Base-by-base conservation (phyloP, 805 yeast genomes). In the Kodamaea kakaduensis region DNA sequence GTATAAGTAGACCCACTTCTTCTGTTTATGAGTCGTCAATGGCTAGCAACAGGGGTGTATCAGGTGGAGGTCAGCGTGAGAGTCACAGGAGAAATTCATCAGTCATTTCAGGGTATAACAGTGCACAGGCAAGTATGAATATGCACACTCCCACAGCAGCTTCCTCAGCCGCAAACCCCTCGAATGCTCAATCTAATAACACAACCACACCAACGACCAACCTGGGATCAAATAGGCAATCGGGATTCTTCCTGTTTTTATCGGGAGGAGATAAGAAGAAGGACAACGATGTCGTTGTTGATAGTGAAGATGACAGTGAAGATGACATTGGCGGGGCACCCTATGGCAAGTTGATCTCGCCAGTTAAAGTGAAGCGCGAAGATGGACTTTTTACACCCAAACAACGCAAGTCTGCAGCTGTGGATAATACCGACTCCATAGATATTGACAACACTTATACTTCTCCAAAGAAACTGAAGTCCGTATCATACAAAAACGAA, bases 181-280 rank as follows among this genome's bases (percentile, higher is more conserved):
- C 19, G 5, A 24, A 26, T 20, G 18, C 25, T 12, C 8, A 7
- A 16, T 20, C 32, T 10, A 21, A 30, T 13, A 20, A 7, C n/a
- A 20, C 32, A 12, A 9, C 18, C 18, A 26, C 32, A 3, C 13
- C 34, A 5, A 20, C 29, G 3, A 27, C 32, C 10, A 27, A 23
- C 22, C 14, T 22, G 3, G 30, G 17, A 6, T 32, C 34, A 16
- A 31, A 31, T 20, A 70, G 85, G 42, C 78, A 76, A 40, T 77
- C 84, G 0, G 78, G 85, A 0, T 58, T 79, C 24, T 68, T 78
- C 40, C 72, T 77, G 34, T 78, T 75, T 43, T 52, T 75, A 28
- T 57, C 69, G 3, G 58, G 55, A 6, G 23, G 29, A 5, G 51
- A 56, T 16, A 62, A 60, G 8, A 38, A 41, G 26, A 37, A 25